Base-by-base conservation (phyloP, 306 rosid species). In the Datisca glomerata region DNA sequence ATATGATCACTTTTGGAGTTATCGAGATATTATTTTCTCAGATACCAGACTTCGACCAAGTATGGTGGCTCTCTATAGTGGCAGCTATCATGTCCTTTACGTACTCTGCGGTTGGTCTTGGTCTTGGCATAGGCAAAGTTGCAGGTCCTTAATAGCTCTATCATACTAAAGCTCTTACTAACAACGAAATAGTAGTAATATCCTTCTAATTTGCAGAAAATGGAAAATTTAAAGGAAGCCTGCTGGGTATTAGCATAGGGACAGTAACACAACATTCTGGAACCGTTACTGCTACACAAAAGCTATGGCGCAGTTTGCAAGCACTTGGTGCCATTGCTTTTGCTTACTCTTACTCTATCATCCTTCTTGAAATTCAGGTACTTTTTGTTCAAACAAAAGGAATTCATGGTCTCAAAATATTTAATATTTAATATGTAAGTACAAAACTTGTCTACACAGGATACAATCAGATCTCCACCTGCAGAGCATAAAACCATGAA, bases 281-380 rank as follows among this genome's bases (percentile, higher is more conserved):
- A 43, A 54, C 63, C 37, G 85, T 78, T 21, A 78, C 94, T 11
- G 15, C 40, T 17, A 72, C 84, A 36, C 61, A 78, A 20, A 82
- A 82, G 67, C 57, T 69, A 57, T 78, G 94, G 94, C 74, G 93
- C 32, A 74, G 76, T 47, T 59, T 74, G 33, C 93, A 81, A 61
- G 78, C 93, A 41, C 71, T 81, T 10, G 93, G 87, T 14, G 87
- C 87, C 11, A 81, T 78, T 47, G 94, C 94, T 24, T 81, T 81
- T 59, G 78, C 94, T 9, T 81, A 81, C 64, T 73, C 86, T 8
- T 81, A 59, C 57, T 73, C 93, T 41, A 37, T 81, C 34, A 77
- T 81, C 58, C 81, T 81, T 20, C 55, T 81, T 7, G 94, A 81
- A 64, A 81, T 81, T 64, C 85, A 81, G 93, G 93, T 76, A 22